Base-by-base conservation (phyloP, 2,329 filamentous ascomycete genomes). In the Raffaelea deltoideospora region DNA sequence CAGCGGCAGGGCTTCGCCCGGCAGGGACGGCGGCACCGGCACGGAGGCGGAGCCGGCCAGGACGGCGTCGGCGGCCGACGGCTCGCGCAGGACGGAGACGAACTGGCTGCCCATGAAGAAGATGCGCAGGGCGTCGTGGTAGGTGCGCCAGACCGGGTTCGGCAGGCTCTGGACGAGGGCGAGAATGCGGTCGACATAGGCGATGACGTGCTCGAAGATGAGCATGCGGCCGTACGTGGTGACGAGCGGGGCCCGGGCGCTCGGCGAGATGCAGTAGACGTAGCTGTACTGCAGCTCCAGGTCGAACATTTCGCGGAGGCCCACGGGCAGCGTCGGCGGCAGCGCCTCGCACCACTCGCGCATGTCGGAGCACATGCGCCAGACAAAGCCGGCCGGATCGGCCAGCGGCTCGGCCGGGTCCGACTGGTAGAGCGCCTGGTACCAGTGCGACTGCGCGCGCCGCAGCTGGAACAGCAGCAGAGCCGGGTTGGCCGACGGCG, bases 211-310 rank as follows among this genome's bases (percentile, higher is more conserved):
- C 52, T 94, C 85, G 53, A 93, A 93, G 29, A 94, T 82, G 19
- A 93, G 64, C 22, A 76, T 65, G 42, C 85, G 81, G 27, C 78
- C 80, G 51, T 88, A 85, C 32, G 84, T 72, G 4, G 75, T 78
- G 34, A 87, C 75, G 18, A 71, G 64, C 0, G 83, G 81, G 4
- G 81, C 75, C 32, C 79, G 69, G 2, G 76, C 73, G 26, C 80
- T 87, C 1, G 86, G 84, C 1, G 85, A 85, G 8, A 95, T 69
- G 39, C 88, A 82, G 53, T 95, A 85, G 19, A 94, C 79, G 48
- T 85, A 90, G 50, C 84, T 92, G 60, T 94, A 96, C 33, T 88
- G 71, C 30, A 92, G 40, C 52, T 98, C 90, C 14, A 94, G 72
- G 43, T 90, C 80, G 50, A 95, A 92, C 45, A 87, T 73, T 33